Evolutionary conservation across 2,329 filamentous ascomycete genomes (phyloP), one percentile per base, ranked within the genome.

Genomic region (Aureobasidium sp.): DNA sequence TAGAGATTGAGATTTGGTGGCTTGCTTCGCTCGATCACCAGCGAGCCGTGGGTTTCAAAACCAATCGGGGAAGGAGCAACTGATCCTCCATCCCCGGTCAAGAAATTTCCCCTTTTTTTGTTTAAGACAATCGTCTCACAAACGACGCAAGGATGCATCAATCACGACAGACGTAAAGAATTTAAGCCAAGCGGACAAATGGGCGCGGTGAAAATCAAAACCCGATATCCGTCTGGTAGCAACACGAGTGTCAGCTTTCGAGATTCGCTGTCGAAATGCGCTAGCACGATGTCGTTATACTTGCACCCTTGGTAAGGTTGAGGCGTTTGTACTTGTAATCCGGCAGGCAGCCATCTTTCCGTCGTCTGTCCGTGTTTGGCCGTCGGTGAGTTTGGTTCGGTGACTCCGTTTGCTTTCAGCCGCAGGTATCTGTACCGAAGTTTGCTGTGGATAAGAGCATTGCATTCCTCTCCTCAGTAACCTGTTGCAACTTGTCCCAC

Each of bases 301-400:
- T 17, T 48, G 31, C 44, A 47, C 29, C 29, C 31, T 34, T 34
- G 31, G 31, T 48, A 57, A 55, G 51, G 51, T 57, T 57, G 53
- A 34, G 53, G 53, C 53, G 53, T 25, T 44, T 25, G 22, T 25
- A 25, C 22, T 56, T 14, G 39, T 34, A 41, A 55, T 9, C n/a
- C 41, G n/a, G 39, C 39, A 57, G 53, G 53, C 53, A 57, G 53
- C 53, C 53, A n/a, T 45, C 27, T 45, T 20, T 22, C 25, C 39
- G 41, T 57, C 14, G 20, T 31, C n/a, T 47, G 39, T 37, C 53
- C 53, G 53, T 58, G 31, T 48, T 48, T 58, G 41, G 37, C 55
- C 55, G 55, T 58, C 55, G 55, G 55, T 47, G 55, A 58, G 42
- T 58, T 39, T 47, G 52, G 14, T 55, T 44, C 53, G 53, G 41